These are phyloP conservation scores for Mortierella alpina DNA, from an alignment of 192 early-diverging fungal species.

Conservation along the genomic window DNA sequence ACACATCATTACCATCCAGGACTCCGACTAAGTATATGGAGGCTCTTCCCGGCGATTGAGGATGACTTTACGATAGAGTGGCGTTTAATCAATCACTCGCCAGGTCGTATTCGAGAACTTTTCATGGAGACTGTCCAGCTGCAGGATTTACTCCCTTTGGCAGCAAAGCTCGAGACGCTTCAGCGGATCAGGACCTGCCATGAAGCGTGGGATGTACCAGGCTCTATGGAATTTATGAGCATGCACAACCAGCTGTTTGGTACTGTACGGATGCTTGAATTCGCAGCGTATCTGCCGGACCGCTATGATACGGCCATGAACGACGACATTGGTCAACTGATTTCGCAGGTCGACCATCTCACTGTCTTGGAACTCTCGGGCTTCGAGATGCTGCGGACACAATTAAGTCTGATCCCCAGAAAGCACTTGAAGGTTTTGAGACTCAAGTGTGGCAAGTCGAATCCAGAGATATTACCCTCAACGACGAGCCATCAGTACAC, in stretches of 20 bases:
- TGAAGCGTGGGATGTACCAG: conserved; percentile 32
- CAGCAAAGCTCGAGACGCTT: conserved; percentile 5
- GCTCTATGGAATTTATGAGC: conserved; percentile 40
- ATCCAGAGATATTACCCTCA: neutral
- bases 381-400: conserved; percentile 21
- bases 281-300: conserved; percentile 38
- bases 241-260: conserved; percentile 41
- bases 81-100: conserved; percentile 29
- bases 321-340: conserved; percentile 15
- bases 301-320: conserved; percentile 32
- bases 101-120: conserved; percentile 43
- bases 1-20: conserved; percentile 44
- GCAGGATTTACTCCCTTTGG: conserved; percentile 26
- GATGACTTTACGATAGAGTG: conserved; percentile 29
- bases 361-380: conserved; percentile 34
- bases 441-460: conserved; percentile 34
- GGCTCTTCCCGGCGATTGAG: conserved; percentile 26
- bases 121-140: conserved; percentile 45
- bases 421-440: conserved; percentile 28
- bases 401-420: conserved; percentile 21
- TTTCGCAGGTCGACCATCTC: conserved; percentile 29
- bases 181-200: conserved; percentile 44
- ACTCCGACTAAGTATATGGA: conserved; percentile 29
- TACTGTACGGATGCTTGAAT: conserved; percentile 40
- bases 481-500: neutral